phyloP scores from a whole-genome alignment of 2,329 filamentous ascomycete genomes.

The Bipolaris cookei region DNA sequence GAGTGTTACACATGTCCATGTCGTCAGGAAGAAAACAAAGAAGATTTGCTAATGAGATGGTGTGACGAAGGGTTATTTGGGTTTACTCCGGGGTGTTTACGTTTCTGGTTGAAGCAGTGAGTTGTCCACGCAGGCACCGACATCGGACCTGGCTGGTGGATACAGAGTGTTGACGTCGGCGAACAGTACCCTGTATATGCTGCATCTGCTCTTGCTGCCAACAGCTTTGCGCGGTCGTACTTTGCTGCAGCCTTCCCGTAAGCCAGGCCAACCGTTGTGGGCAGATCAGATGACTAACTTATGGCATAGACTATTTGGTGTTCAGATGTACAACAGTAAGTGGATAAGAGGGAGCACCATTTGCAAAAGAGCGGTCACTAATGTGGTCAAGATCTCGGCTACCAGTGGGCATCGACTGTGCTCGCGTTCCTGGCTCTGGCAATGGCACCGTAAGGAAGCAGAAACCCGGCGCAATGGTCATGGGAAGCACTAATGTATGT shows the following conservation, averaged over 20 bases:
- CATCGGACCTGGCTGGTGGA: slow-evolving; percentile 29
- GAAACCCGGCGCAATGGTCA: slow-evolving; percentile 31
- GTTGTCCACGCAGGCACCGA: slow-evolving; percentile 32
- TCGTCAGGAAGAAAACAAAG: slow-evolving; percentile 21
- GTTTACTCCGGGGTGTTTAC: slow-evolving; percentile 87
- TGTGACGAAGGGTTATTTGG: slow-evolving; percentile 67
- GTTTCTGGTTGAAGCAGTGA: slow-evolving; percentile 72
- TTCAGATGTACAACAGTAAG: slow-evolving; percentile 61
- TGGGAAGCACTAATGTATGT: slow-evolving; percentile 42
- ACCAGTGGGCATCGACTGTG: slow-evolving; percentile 58
- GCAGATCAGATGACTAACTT: slow-evolving; percentile 7
- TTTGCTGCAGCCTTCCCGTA: slow-evolving; percentile 57
- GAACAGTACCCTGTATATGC: slow-evolving; percentile 57
- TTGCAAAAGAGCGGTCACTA: slow-evolving; percentile 55
- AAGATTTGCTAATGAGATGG: slow-evolving; percentile 44
- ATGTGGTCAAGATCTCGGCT: slow-evolving; percentile 52
- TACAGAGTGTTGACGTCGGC: slow-evolving; percentile 31
- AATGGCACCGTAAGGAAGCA: slow-evolving; percentile 53
- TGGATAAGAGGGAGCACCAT: slow-evolving; percentile 34
- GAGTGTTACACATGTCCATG: slow-evolving; percentile 21
- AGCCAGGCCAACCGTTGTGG: slow-evolving; percentile 9
- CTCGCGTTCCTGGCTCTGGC: slow-evolving; percentile 57
- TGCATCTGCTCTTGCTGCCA: slow-evolving; percentile 58
- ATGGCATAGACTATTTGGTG: slow-evolving; percentile 46
- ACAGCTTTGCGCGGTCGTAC: slow-evolving; percentile 56